phyloP scores from a whole-genome alignment of 352 stramenopile species.

The Achlya hypogyna region DNA sequence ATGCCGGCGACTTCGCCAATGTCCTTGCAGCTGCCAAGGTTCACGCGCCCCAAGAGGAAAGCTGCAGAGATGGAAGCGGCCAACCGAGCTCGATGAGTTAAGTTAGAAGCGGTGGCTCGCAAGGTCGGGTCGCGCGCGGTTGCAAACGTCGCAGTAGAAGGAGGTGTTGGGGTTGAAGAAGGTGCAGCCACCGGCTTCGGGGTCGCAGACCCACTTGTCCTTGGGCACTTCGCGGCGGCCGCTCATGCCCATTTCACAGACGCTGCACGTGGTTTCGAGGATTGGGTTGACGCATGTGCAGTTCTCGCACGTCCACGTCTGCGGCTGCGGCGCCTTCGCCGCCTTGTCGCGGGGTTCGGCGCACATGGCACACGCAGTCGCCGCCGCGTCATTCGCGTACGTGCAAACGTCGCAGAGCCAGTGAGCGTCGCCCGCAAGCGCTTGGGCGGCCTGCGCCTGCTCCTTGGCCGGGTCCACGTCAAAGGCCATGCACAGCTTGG shows the following conservation, averaged over 20 bases:
- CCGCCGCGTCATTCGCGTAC: conserved; percentile 50
- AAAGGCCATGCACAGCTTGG: conserved; percentile 67
- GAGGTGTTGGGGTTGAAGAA: conserved; percentile 75
- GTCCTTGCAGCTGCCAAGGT: too few relatives aligned
- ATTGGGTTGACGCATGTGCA: conserved; percentile 83
- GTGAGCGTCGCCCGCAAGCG: conserved; percentile 12
- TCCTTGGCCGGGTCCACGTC: conserved; percentile 39
- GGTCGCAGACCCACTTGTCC: conserved; percentile 78
- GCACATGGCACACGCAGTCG: conserved; percentile 41
- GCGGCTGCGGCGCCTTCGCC: conserved; percentile 23
- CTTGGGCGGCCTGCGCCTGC: conserved; percentile 26
- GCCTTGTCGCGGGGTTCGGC: conserved; percentile 33
- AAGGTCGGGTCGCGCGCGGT: conserved; percentile 68
- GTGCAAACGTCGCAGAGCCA: conserved; percentile 76
- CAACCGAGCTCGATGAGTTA: too few relatives aligned
- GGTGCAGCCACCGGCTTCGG: conserved; percentile 76
- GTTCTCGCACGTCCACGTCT: conserved; percentile 70
- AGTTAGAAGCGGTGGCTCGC: conserved; percentile 56
- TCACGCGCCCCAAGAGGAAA: too few relatives aligned
- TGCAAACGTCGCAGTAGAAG: conserved; percentile 88
- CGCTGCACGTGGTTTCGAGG: conserved; percentile 56
- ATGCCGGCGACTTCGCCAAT: too few relatives aligned
- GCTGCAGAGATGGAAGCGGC: too few relatives aligned
- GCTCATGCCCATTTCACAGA: conserved; percentile 75
- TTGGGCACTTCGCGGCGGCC: conserved; percentile 67